These are phyloP conservation scores for Paecilomyces variotii DNA, from an alignment of 2,329 filamentous ascomycete genomes.

Conservation along the genomic window DNA sequence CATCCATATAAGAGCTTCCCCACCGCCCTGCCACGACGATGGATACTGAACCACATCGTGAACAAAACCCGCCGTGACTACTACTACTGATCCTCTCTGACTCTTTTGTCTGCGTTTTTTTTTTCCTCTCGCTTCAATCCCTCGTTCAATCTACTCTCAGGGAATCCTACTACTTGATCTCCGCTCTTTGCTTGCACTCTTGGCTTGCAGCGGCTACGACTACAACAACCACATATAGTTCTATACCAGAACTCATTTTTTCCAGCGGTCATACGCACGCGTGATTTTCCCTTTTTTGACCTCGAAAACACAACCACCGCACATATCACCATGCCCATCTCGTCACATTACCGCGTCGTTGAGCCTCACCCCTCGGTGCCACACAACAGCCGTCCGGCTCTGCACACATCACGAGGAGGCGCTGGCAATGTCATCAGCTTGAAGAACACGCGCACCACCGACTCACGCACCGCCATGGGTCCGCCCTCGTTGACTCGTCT, in stretches of 20 bases:
- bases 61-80: background rate
- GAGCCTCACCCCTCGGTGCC: constrained; percentile 55
- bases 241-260: background rate
- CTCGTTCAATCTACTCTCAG: background rate
- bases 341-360: constrained; percentile 45
- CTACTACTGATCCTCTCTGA: background rate
- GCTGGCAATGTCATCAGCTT: constrained; percentile 51
- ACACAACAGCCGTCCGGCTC: constrained; percentile 38
- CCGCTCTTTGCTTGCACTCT: background rate
- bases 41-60: background rate
- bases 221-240: background rate
- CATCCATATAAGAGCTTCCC: background rate
- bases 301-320: constrained; percentile 6
- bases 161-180: background rate
- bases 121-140: background rate
- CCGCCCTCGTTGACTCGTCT: constrained; percentile 45
- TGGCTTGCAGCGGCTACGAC: constrained; percentile 4
- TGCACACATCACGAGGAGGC: constrained; percentile 49
- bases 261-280: too few relatives aligned
- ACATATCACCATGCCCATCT: constrained; percentile 21
- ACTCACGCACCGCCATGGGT: constrained; percentile 35
- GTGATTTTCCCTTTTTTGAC: background rate
- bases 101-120: background rate
- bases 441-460: constrained; percentile 44
- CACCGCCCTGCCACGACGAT: background rate